A percentile compares a stretch with the other conserved stretches of the same genome.
Evolutionary conservation across 768 basidiomycete genomes (phyloP).

Genomic region (Rickenella mellea): DNA sequence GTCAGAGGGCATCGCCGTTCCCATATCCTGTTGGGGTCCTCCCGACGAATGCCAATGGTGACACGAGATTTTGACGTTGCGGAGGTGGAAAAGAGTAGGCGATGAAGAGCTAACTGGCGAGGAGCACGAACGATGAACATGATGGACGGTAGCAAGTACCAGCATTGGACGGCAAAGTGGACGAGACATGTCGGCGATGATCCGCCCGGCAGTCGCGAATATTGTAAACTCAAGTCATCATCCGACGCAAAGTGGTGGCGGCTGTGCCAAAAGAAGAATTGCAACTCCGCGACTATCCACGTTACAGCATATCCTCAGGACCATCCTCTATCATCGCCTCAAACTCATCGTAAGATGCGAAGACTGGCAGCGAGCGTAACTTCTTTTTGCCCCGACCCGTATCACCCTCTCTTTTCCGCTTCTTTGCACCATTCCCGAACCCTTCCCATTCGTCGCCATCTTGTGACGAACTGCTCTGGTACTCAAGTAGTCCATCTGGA

Average conservation of each 20-base stretch:
- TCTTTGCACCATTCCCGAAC: slow-evolving; percentile 25
- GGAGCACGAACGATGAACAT: no score
- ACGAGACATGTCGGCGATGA: no score
- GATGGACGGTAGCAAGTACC: no score
- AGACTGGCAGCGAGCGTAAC: slow-evolving; percentile 59
- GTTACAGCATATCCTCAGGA: slow-evolving; percentile 60
- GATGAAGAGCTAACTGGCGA: no score
- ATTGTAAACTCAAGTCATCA: no score
- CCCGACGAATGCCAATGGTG: slow-evolving; percentile 56
- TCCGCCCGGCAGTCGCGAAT: no score
- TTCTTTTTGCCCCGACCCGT: slow-evolving; percentile 54
- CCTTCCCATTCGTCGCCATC: slow-evolving; percentile 48
- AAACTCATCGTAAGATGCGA: slow-evolving; percentile 84
- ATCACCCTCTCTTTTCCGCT: slow-evolving; percentile 34
- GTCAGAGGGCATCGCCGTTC: slow-evolving; percentile 80
- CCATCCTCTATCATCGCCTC: slow-evolving; percentile 76
- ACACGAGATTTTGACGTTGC: no score
- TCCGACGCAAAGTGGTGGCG: no score
- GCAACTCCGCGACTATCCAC: no score
- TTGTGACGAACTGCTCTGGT: slow-evolving; percentile 41
- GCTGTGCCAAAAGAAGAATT: no score
- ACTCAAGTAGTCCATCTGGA: slow-evolving; percentile 50
- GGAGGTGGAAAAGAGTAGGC: no score
- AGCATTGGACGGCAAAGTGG: background rate
- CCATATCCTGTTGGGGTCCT: slow-evolving; percentile 77